These are phyloP conservation scores for Fraxinus ornus DNA, from an alignment of 305 asterid species.

Conservation along the genomic window DNA sequence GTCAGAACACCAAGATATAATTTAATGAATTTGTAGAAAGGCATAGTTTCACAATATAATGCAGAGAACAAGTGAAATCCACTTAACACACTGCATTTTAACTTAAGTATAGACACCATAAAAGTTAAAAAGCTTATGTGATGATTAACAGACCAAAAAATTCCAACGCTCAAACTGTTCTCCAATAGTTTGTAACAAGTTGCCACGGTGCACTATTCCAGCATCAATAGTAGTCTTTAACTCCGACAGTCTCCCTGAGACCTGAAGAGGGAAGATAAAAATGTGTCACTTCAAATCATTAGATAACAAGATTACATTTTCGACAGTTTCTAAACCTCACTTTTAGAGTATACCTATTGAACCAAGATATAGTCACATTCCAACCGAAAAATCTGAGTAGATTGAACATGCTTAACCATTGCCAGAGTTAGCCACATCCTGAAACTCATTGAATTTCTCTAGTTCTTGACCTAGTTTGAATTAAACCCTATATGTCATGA, in stretches of 20 bases:
- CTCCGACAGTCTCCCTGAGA: conserved; percentile 82
- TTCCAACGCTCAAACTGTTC: conserved; percentile 86
- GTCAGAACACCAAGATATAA: conserved; percentile 29
- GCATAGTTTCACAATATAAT: conserved; percentile 2
- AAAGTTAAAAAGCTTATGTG: not conserved
- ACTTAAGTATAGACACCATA: not conserved
- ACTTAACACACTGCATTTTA: not conserved
- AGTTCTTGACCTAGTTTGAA: not conserved
- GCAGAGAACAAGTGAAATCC: not conserved
- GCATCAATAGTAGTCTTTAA: conserved; percentile 91
- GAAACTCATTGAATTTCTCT: not conserved
- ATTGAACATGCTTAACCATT: not conserved
- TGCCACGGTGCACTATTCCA: conserved; percentile 81
- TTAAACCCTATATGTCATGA: not conserved
- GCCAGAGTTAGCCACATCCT: not conserved
- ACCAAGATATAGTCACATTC: not conserved
- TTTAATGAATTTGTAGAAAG: conserved; percentile 22
- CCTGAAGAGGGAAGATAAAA: conserved; percentile 48
- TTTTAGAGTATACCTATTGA: not conserved
- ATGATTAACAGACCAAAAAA: conserved; percentile 56
- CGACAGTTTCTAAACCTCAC: not conserved
- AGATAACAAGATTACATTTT: not conserved
- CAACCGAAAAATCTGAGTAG: not conserved
- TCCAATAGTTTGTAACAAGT: conserved; percentile 74
- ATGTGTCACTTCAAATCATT: not conserved